Percentiles rank a stretch among this genome's conserved stretches.
Evolutionary conservation across 306 rosid species (phyloP).

Genomic region (cucumber (Cucumis sativus)): Cucumber_9930_V3 NC_026660.2:22784001-22784500

Average conservation of each 20-base stretch:
- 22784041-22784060: constrained; percentile 41
- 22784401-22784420: neutral
- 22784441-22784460: neutral
- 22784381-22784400: neutral
- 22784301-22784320: constrained; percentile 7
- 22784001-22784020: constrained; percentile 9
- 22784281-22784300: constrained; percentile 81
- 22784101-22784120: constrained; percentile 51
- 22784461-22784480: neutral
- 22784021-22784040: constrained; percentile 16
- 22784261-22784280: constrained; percentile 66
- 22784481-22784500: too few species aligned
- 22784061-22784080: constrained; percentile 17
- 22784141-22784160: constrained; percentile 98
- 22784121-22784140: constrained; percentile 73
- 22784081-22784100: constrained; percentile 34
- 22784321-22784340: neutral
- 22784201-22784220: constrained; percentile 47
- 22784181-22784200: constrained; percentile 72
- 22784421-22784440: neutral
- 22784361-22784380: neutral
- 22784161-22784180: constrained; percentile 77
- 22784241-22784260: constrained; percentile 83
- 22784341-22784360: neutral
- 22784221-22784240: constrained; percentile 78